Evolutionary conservation across 2,329 filamentous ascomycete species (phyloP).

Genomic region (Cadophora luteo-olivacea): DNA sequence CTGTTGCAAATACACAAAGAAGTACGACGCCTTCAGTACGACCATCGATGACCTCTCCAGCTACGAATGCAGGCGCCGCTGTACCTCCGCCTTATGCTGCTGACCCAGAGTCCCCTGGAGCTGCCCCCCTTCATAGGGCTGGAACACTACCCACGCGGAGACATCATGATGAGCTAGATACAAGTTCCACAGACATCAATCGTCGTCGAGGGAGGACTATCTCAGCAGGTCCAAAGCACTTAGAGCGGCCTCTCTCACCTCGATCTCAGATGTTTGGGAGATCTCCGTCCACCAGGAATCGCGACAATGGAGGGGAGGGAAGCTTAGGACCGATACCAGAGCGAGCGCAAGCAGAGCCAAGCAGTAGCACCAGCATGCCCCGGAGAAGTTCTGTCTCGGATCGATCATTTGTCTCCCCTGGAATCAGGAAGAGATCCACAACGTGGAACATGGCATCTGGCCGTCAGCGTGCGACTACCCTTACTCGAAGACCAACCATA

Average conservation of each 20-base stretch:
- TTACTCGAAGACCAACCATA: conserved; percentile 30
- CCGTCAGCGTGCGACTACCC: conserved; percentile 21
- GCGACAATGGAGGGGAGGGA: conserved; percentile 19
- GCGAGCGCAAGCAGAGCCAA: conserved; percentile 12
- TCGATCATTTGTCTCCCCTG: conserved; percentile 26
- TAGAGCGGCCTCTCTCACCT: conserved; percentile 28
- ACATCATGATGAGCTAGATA: background rate
- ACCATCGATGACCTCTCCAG: background rate
- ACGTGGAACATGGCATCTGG: conserved; percentile 27
- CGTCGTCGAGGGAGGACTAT: conserved; percentile 31
- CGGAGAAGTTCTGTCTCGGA: conserved; percentile 29
- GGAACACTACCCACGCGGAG: conserved; percentile 26
- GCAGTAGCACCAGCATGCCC: conserved; percentile 18
- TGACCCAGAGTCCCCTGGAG: conserved; percentile 1
- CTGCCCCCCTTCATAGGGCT: conserved; percentile 14
- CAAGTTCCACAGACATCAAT: conserved; percentile 3
- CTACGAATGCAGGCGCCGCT: background rate
- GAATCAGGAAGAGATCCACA: conserved; percentile 23
- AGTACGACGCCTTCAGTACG: conserved; percentile 1
- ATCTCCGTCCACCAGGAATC: conserved; percentile 14
- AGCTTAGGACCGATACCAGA: conserved; percentile 26
- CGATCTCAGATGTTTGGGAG: conserved; percentile 28
- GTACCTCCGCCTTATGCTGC: conserved; percentile 12
- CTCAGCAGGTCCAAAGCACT: conserved; percentile 22
- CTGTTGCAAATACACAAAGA: background rate